phyloP scores from a whole-genome alignment of 164 flowering plant genomes.

The Annona squamosa region DNA sequence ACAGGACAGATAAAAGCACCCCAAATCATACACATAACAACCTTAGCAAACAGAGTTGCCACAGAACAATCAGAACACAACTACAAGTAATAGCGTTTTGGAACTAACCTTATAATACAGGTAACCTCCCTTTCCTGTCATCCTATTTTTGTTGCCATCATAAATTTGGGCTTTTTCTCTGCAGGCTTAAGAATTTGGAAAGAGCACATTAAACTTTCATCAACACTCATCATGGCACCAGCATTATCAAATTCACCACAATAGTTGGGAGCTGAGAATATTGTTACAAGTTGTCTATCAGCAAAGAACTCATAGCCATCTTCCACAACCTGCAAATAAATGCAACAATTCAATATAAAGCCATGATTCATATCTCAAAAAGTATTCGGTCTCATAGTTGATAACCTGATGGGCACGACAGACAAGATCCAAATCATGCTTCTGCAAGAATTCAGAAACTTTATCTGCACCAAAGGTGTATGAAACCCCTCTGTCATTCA shows the following conservation, averaged over 20 bases:
- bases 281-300: slow-evolving; percentile 72
- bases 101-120: slow-evolving; percentile 26
- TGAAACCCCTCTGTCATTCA: slow-evolving; percentile 84
- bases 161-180: slow-evolving; percentile 43
- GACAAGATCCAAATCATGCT: slow-evolving; percentile 76
- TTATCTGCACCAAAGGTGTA: slow-evolving; percentile 73
- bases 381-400: neutral
- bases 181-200: slow-evolving; percentile 81
- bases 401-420: slow-evolving; percentile 85
- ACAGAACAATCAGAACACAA: neutral
- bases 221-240: slow-evolving; percentile 92
- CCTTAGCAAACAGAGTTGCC: neutral
- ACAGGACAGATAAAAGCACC: neutral
- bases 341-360: slow-evolving; percentile 1
- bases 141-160: slow-evolving; percentile 30
- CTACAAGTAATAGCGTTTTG: neutral
- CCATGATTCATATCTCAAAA: too few species aligned
- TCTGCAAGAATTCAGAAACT: slow-evolving; percentile 58
- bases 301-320: slow-evolving; percentile 92
- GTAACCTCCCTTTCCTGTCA: slow-evolving; percentile 1
- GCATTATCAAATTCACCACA: slow-evolving; percentile 92
- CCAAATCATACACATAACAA: neutral
- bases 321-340: slow-evolving; percentile 64
- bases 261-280: slow-evolving; percentile 84
- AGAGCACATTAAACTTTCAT: slow-evolving; percentile 82